Base-by-base conservation (phyloP, 2,329 filamentous ascomycete genomes). In the Aspergillus tubingensis region DNA sequence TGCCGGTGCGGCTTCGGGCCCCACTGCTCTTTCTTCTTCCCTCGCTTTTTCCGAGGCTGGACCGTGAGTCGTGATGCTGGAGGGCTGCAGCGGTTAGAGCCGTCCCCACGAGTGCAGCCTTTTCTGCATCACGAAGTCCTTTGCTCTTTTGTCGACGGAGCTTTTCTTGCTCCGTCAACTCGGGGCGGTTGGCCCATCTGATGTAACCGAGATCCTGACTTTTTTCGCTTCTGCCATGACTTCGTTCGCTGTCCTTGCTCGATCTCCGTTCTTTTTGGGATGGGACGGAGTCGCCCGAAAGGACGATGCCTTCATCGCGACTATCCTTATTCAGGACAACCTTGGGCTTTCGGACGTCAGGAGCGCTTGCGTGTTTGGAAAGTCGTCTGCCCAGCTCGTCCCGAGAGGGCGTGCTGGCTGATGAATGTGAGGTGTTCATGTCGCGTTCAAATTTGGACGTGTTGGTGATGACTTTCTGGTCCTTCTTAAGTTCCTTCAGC, bases 401-500 rank as follows among this genome's bases (percentile, higher is more conserved):
- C 62, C 84, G 82, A 4, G 83, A 83, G 21, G 80, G 74, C 21
- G 82, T 82, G 61, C 80, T 89, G 68, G 76, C 85, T 72, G 78
- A 85, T 65, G 77, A 81, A 64, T 87, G 81, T 1, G 88, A 88
- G 57, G 86, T 85, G 68, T 86, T 82, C 72, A 85, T 81, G 62
- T 87, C 85, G 57, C 82, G 82, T 30, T 89, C 85, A 32, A 91
- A 93, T 60, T 88, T 88, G 58, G 86, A 86, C 10, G 86, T 86
- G 68, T 87, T 89, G 65, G 89, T 85, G 64, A 89, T 87, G 65
- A 89, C 89, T 74, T 91, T 93, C 74, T 94, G 91, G 71, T 96
- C 92, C 69, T 93, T 88, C 76, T 96, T 97, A 57, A 99, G 81
- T 8, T 92, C 91, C 68, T 92, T 94, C 48, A 99, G 82, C 76